Conservation (phyloP, 2,329 filamentous ascomycete species). For the Cadophora malorum region DNA sequence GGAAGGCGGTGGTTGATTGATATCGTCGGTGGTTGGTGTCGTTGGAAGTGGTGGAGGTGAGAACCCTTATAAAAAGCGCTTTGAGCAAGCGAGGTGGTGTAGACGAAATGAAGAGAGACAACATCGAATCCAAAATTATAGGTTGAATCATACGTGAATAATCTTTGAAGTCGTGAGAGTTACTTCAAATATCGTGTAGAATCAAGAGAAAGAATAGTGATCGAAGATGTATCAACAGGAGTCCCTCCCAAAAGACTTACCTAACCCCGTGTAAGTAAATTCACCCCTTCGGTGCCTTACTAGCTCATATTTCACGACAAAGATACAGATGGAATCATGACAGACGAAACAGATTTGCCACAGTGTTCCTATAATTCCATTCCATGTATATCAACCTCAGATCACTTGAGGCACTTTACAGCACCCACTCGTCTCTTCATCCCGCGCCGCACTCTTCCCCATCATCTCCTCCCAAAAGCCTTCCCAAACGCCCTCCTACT, state of each 20-base stretch:
- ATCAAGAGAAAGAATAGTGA: no score
- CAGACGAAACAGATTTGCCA: no score
- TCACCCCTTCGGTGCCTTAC: no score
- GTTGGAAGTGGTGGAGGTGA: neutral
- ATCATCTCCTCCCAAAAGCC: conserved; percentile 38
- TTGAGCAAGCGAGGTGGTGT: neutral
- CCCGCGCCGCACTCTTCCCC: no score
- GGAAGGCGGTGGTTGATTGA: no score
- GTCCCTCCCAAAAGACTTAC: no score
- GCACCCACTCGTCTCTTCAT: neutral
- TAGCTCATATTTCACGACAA: neutral
- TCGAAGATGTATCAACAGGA: no score
- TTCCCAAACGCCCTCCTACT: conserved; percentile 38
- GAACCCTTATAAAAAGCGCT: neutral
- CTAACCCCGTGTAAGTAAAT: no score
- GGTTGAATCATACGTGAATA: no score
- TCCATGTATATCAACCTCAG: neutral
- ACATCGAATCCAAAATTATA: no score
- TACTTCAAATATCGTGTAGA: no score
- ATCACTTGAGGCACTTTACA: neutral
- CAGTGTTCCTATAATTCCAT: neutral
- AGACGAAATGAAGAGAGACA: neutral
- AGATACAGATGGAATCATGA: neutral
- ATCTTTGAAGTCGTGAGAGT: no score
- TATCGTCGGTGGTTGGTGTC: neutral